These are phyloP conservation scores for Berkeleyomyces rouxiae DNA, from an alignment of 2,329 filamentous ascomycete genomes.

Conservation along the genomic window DNA sequence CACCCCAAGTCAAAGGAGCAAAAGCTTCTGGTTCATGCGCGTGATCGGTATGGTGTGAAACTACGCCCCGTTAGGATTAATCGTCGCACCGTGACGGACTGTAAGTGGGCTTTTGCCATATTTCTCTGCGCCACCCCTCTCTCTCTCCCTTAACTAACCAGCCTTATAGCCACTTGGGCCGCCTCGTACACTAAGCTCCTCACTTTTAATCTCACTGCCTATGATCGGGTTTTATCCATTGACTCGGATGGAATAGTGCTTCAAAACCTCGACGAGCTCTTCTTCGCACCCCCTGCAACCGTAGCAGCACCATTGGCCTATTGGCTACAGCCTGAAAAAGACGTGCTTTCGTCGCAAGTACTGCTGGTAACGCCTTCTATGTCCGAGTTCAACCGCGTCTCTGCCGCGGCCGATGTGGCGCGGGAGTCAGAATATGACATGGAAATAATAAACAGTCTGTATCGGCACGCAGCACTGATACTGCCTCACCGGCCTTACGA, in stretches of 20 bases:
- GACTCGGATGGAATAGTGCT: slow-evolving; percentile 49
- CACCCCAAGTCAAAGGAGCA: slow-evolving; percentile 19
- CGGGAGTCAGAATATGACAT: slow-evolving; percentile 37
- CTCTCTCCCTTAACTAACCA: background rate
- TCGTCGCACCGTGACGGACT: slow-evolving; percentile 21
- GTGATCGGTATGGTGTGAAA: slow-evolving; percentile 29
- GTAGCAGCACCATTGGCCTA: slow-evolving; percentile 57
- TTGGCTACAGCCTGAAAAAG: slow-evolving; percentile 41
- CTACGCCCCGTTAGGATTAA: slow-evolving; percentile 26
- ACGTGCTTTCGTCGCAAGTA: slow-evolving; percentile 41
- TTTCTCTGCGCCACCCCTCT: background rate
- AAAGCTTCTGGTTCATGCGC: slow-evolving; percentile 25
- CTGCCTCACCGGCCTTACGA: slow-evolving; percentile 47
- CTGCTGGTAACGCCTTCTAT: slow-evolving; percentile 44
- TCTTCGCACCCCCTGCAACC: slow-evolving; percentile 42
- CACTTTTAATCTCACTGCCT: slow-evolving; percentile 50
- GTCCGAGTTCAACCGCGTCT: slow-evolving; percentile 29
- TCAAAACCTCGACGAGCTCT: slow-evolving; percentile 51
- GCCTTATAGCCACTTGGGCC: slow-evolving; percentile 36
- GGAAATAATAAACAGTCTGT: slow-evolving; percentile 49
- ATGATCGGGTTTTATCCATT: slow-evolving; percentile 30
- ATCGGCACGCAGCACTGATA: slow-evolving; percentile 39
- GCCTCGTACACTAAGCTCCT: slow-evolving; percentile 51
- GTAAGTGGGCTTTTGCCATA: slow-evolving; percentile 18
- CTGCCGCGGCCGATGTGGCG: slow-evolving; percentile 16